A percentile compares a stretch with the other conserved stretches of the same genome.
These are phyloP conservation scores for Lachnellula suecica DNA, from an alignment of 2,329 filamentous ascomycete species.

Conservation along the genomic window DNA sequence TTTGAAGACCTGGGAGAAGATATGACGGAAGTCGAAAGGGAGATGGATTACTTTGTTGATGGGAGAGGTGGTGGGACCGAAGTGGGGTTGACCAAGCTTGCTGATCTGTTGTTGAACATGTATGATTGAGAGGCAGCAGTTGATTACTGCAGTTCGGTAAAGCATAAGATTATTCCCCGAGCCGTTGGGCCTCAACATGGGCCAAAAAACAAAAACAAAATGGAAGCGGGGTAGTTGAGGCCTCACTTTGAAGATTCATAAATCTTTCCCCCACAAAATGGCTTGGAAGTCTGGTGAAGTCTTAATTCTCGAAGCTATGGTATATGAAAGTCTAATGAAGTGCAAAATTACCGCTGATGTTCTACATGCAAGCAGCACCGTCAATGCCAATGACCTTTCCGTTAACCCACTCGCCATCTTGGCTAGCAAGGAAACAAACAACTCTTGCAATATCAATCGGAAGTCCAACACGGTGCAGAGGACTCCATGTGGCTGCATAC, in stretches of 20 bases:
- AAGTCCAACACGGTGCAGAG: constrained; percentile 62
- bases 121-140: background rate
- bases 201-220: too few species aligned
- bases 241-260: too few species aligned
- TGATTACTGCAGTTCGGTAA: too few species aligned
- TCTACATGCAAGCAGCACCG: too few species aligned
- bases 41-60: constrained; percentile 36
- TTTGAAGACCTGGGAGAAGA: constrained; percentile 52
- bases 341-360: too few species aligned
- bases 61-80: background rate
- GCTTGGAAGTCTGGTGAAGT: too few species aligned
- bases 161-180: too few species aligned
- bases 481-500: constrained; percentile 57
- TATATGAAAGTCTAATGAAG: too few species aligned
- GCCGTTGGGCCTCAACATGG: too few species aligned
- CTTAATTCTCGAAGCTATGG: too few species aligned
- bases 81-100: background rate
- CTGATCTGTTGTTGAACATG: background rate
- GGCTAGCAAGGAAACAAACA: constrained; percentile 56
- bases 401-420: constrained; percentile 48
- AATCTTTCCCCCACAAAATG: too few species aligned
- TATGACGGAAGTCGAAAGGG: constrained; percentile 38
- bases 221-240: too few species aligned
- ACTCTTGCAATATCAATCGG: constrained; percentile 67
- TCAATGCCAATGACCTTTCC: constrained; percentile 29